Evolutionary conservation across 2,329 filamentous ascomycete species (phyloP), one percentile per base, ranked within the genome.

Genomic region (Stagonosporopsis tanaceti): DNA sequence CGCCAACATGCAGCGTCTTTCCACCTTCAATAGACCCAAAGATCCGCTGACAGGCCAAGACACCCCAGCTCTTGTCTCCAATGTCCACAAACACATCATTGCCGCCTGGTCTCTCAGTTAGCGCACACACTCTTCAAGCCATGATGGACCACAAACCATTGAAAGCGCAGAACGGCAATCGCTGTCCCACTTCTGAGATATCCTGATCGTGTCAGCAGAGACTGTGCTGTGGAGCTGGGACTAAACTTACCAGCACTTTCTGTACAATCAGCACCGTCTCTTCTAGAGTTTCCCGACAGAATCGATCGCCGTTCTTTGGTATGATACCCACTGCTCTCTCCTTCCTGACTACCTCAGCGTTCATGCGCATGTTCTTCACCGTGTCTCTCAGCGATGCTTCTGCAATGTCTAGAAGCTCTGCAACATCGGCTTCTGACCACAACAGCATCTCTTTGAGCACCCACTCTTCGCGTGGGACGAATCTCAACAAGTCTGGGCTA

Each of bases 1-100:
- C 87, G 14, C 95, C 95, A 4, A 99, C 92, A 78, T 99, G 95
- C 56, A 99, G 82, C 8, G 93, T 97, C 70, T 90, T 90, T 63
- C 89, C 86, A 3, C 88, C 90, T 47, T 84, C 82, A 66, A 97
- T 86, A 1, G 82, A 86, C 4, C 90, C 90, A 74, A 97, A 97
- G 81, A 92, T 97, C 56, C 89, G 85, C 80, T 99, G 95, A 74
- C 93, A 97, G 4, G 93, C 92, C 32, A 91, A 84, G 2, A 99
- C 95, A 63, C 95, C 95, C 90, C 93, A 96, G 50, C 89, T 93
- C 80, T 99, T 99, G 79, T 99, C 95, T 53, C 95, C 95, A 71
- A 99, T 97, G 75, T 99, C 95, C 51, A 99, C 93, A 77, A 99
- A 99, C 39, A 98, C 93, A 75, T 99, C 95, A 61, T 95, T 94